Base-by-base conservation (phyloP, 2,329 filamentous ascomycete genomes). In the Colletotrichum truncatum region DNA sequence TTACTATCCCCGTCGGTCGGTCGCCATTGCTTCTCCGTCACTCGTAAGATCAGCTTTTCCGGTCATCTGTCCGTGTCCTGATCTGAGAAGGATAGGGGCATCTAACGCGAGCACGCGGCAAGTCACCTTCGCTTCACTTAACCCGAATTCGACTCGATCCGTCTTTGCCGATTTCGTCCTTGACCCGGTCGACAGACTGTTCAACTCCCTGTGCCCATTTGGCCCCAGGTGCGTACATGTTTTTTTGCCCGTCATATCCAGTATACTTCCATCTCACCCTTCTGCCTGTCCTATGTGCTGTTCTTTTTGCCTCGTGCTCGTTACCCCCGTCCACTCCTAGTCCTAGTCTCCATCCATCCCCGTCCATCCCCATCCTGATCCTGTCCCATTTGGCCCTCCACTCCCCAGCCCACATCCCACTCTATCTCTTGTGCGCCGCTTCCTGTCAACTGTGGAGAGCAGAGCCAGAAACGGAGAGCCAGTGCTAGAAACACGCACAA, bases 381-480 rank as follows among this genome's bases (percentile, higher is more conserved):
- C 57, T 66, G 57, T 66, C 57, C 51, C 57, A 46, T 62, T 66
- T 62, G 38, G 63, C 51, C 63, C 63, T 62, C 63, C 63, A 66
- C 63, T 49, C 41, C 56, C 48, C 43, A 66, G 49, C 51, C 63
- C 63, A 66, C 63, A 55, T 66, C 57, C 57, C 51, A 66, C 63
- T 66, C 57, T 51, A 63, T 63, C 63, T 66, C 49, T 62, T 51
- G 49, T 62, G 63, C 63, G 49, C 36, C 43, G 63, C 63, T 62
- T 51, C 14, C 63, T 51, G 51, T 63, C 58, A 51, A 48, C 36
- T 66, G 63, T 66, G 57, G 63, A 45, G 52, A 56, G 57, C 41
- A 55, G 34, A 32, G 43, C 45, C 51, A 38, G 43, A 62, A 36
- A 43, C 16, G 26, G 52, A 55, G 38, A 43, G 34, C 34, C 28